Conservation (phyloP, 73 alveolate genomes). For the Paramecium sexaurelia region DNA sequence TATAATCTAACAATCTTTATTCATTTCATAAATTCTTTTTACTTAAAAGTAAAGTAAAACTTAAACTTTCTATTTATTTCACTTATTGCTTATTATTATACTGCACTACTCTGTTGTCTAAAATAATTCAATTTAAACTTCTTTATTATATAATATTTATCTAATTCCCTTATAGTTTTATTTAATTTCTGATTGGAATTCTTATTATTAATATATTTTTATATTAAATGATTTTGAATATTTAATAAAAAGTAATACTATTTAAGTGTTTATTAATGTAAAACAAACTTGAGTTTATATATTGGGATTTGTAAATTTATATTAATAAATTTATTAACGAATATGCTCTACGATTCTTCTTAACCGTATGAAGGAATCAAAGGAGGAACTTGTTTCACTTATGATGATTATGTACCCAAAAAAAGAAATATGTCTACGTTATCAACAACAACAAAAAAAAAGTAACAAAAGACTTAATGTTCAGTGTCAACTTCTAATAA, state of each 20-base stretch:
- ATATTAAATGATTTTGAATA: too few species aligned
- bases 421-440: background rate
- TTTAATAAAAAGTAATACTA: too few species aligned
- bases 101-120: too few species aligned
- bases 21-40: too few species aligned
- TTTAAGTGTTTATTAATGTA: too few species aligned
- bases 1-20: background rate
- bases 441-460: background rate
- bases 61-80: background rate
- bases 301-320: background rate
- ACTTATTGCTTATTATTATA: too few species aligned
- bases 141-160: too few species aligned
- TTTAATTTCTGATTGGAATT: too few species aligned
- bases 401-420: background rate
- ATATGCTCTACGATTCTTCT: conserved; percentile 20
- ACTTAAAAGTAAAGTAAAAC: background rate
- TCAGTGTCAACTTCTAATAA: background rate
- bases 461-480: background rate
- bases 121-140: too few species aligned
- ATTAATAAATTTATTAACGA: conserved; percentile 26
- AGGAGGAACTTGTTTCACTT: background rate
- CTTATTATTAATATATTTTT: too few species aligned
- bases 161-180: too few species aligned
- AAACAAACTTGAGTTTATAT: too few species aligned
- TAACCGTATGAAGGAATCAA: background rate